Conservation (phyloP, 2,329 filamentous ascomycete species). For the Monilinia polystroma region DNA sequence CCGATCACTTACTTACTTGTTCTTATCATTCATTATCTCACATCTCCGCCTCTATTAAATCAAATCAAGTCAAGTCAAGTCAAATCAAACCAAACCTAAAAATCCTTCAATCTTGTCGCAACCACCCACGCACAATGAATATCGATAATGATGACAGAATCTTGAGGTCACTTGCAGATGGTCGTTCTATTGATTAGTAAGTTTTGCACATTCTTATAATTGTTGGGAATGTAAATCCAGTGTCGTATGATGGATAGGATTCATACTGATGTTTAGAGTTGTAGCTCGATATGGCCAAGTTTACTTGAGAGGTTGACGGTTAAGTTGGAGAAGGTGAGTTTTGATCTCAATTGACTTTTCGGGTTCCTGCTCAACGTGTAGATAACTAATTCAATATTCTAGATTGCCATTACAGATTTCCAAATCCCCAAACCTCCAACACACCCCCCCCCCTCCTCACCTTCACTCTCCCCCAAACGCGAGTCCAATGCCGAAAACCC, state of each 20-base stretch:
- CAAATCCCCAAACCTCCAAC: conserved; percentile 42
- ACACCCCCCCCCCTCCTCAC: conserved; percentile 45
- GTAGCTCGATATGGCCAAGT: conserved; percentile 44
- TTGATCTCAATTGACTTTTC: too few species aligned
- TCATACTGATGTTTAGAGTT: conserved; percentile 26
- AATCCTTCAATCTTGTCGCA: conserved; percentile 32
- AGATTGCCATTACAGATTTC: conserved; percentile 65
- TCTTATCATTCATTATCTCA: conserved; percentile 10
- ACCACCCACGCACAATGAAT: conserved; percentile 49
- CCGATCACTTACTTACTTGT: background rate
- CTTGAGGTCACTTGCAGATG: conserved; percentile 47
- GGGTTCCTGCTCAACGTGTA: background rate
- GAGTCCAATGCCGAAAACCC: conserved; percentile 43
- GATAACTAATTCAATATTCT: background rate
- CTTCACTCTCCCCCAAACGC: conserved; percentile 47
- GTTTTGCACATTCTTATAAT: conserved; percentile 33
- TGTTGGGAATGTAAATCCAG: background rate
- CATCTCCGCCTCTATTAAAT: background rate
- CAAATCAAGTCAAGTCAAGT: background rate
- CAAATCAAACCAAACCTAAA: conserved; percentile 9
- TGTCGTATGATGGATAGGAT: conserved; percentile 11
- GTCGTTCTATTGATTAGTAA: conserved; percentile 57
- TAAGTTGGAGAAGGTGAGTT: conserved; percentile 41
- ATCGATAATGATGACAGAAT: conserved; percentile 50
- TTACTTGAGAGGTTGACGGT: conserved; percentile 43